Evolutionary conservation across 179 eudicot species (phyloP).

Genomic region (Silene noctiflora): DNA sequence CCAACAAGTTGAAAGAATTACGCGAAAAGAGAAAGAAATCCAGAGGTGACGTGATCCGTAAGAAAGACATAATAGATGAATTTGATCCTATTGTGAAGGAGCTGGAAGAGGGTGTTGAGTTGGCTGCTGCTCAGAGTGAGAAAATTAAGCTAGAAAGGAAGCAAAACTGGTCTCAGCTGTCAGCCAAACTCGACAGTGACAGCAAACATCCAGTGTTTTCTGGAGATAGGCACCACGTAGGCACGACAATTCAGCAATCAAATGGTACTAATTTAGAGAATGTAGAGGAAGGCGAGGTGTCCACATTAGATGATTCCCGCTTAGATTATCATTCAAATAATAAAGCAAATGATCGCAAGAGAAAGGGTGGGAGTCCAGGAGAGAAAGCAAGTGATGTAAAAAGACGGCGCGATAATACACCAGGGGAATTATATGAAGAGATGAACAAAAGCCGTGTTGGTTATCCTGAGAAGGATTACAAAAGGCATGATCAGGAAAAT

Average conservation of each 20-base stretch:
- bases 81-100: conserved; percentile 76
- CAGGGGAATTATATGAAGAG: conserved; percentile 14
- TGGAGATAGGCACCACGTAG: conserved; percentile 19
- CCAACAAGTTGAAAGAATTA: conserved; percentile 68
- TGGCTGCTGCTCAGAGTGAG: conserved; percentile 64
- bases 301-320: conserved; percentile 44
- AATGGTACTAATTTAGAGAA: conserved; percentile 37
- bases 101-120: conserved; percentile 77
- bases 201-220: too few relatives aligned
- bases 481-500: conserved; percentile 51
- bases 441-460: too few relatives aligned
- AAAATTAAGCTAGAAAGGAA: conserved; percentile 22
- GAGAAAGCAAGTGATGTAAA: conserved; percentile 46
- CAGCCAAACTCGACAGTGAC: too few relatives aligned
- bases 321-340: conserved; percentile 52
- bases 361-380: conserved; percentile 52
- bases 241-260: conserved; percentile 33
- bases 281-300: conserved; percentile 71
- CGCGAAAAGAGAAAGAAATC: conserved; percentile 72
- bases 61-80: conserved; percentile 62
- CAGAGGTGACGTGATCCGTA: conserved; percentile 49
- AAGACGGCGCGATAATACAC: conserved; percentile 43
- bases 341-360: conserved; percentile 43
- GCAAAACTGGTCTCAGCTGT: too few relatives aligned
- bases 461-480: too few relatives aligned